These are phyloP conservation scores for Ogataea haglerorum DNA, from an alignment of 805 yeast species.

Conservation along the genomic window DNA sequence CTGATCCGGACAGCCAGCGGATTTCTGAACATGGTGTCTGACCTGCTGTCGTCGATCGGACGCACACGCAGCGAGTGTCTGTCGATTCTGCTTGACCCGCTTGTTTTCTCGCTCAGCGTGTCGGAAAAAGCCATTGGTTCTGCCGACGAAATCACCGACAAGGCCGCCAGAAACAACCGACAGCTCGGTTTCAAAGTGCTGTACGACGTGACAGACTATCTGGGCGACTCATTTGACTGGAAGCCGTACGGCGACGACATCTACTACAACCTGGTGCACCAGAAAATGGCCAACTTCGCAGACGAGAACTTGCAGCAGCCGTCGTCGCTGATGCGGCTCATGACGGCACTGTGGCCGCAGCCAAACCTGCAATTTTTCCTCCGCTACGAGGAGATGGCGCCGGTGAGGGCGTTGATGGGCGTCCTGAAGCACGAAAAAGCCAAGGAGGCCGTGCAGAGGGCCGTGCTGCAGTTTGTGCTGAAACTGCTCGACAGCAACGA, in stretches of 20 bases:
- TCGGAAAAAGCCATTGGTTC: slow-evolving; percentile 44
- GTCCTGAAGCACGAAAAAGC: slow-evolving; percentile 52
- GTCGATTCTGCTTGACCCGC: slow-evolving; percentile 50
- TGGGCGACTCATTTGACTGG: slow-evolving; percentile 60
- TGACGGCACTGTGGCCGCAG: slow-evolving; percentile 54
- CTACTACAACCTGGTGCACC: slow-evolving; percentile 51
- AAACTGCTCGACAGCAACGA: slow-evolving; percentile 41
- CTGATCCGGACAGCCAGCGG: slow-evolving; percentile 56
- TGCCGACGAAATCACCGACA: slow-evolving; percentile 29
- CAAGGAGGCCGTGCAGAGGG: slow-evolving; percentile 60
- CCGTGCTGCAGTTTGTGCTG: slow-evolving; percentile 53
- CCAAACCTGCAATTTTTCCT: slow-evolving; percentile 49
- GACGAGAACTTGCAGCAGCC: slow-evolving; percentile 80
- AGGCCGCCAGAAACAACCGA: slow-evolving; percentile 57
- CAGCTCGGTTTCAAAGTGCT: slow-evolving; percentile 66
- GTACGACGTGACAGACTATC: slow-evolving; percentile 47
- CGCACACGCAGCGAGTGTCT: slow-evolving; percentile 48
- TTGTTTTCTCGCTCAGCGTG: slow-evolving; percentile 50
- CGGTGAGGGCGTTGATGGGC: slow-evolving; percentile 53
- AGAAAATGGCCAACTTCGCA: slow-evolving; percentile 66
- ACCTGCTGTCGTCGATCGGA: slow-evolving; percentile 58
- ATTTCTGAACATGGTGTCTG: slow-evolving; percentile 57
- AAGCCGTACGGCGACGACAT: slow-evolving; percentile 44
- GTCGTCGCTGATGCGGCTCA: slow-evolving; percentile 67
- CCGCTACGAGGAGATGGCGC: slow-evolving; percentile 50